Percentiles rank a stretch among this genome's conserved stretches.
phyloP scores from a whole-genome alignment of 345 rosid genomes.

The Brassica juncea region DNA sequence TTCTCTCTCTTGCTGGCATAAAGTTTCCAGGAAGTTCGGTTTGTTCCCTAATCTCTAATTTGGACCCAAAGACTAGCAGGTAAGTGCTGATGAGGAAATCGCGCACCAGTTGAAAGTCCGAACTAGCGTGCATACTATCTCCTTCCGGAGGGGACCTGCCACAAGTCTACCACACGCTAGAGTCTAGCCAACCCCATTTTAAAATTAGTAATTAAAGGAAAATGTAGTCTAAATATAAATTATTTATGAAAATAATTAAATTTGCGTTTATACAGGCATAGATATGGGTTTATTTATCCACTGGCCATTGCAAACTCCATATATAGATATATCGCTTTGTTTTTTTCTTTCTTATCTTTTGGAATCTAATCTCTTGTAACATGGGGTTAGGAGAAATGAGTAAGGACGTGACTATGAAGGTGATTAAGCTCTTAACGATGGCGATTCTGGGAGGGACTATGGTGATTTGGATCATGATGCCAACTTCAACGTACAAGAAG shows the following conservation, averaged over 20 bases:
- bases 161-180: background rate
- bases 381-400: slow-evolving; percentile 21
- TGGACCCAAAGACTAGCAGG: background rate
- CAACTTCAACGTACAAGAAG: slow-evolving; percentile 52
- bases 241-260: background rate
- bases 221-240: background rate
- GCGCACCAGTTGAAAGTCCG: background rate
- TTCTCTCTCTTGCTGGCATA: background rate
- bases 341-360: background rate
- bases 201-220: background rate
- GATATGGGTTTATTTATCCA: background rate
- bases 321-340: background rate
- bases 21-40: background rate
- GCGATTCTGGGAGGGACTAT: slow-evolving; percentile 50
- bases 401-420: slow-evolving; percentile 32
- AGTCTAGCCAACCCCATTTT: background rate
- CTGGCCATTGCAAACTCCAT: background rate
- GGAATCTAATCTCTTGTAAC: slow-evolving; percentile 6
- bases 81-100: background rate
- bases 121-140: background rate
- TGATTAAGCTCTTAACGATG: slow-evolving; percentile 41
- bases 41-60: background rate
- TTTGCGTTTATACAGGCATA: background rate
- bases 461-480: slow-evolving; percentile 67
- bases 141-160: background rate